Evolutionary conservation across 768 basidiomycete species (phyloP).

Genomic region (Lyophyllum atratum): DNA sequence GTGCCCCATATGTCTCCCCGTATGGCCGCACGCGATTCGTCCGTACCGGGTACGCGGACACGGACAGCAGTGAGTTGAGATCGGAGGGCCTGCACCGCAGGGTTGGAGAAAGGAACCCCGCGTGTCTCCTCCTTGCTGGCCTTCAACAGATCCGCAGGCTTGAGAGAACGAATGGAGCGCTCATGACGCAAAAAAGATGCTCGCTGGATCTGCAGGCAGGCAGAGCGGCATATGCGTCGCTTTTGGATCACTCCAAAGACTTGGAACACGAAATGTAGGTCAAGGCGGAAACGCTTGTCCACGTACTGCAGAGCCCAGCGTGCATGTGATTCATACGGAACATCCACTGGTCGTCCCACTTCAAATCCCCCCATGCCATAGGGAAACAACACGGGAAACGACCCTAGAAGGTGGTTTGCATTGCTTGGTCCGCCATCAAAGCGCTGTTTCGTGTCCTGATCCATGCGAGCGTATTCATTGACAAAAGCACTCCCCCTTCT

Average conservation of each 20-base stretch:
- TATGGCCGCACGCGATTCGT: constrained; percentile 27
- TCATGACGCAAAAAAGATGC: constrained; percentile 22
- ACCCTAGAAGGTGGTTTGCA: constrained; percentile 7
- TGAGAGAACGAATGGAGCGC: constrained; percentile 24
- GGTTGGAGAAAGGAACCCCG: constrained; percentile 22
- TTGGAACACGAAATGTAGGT: constrained; percentile 29
- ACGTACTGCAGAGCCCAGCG: background rate
- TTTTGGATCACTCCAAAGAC: constrained; percentile 29
- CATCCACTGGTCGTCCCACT: background rate
- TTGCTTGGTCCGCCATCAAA: background rate
- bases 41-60: constrained; percentile 29
- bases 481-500: background rate
- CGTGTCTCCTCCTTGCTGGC: constrained; percentile 36
- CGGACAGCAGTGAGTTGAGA: constrained; percentile 25
- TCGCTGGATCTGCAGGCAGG: constrained; percentile 33
- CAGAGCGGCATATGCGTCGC: constrained; percentile 20
- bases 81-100: constrained; percentile 22
- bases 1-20: constrained; percentile 40
- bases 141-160: constrained; percentile 24
- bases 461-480: constrained; percentile 5
- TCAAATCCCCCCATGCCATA: constrained; percentile 18
- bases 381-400: constrained; percentile 14
- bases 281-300: background rate
- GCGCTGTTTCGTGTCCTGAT: background rate
- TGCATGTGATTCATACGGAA: constrained; percentile 18